Evolutionary conservation across 371 early-diverging fungal genomes (phyloP), one percentile per base, ranked within the genome.

Genomic region (Rhizomucor miehei): DNA sequence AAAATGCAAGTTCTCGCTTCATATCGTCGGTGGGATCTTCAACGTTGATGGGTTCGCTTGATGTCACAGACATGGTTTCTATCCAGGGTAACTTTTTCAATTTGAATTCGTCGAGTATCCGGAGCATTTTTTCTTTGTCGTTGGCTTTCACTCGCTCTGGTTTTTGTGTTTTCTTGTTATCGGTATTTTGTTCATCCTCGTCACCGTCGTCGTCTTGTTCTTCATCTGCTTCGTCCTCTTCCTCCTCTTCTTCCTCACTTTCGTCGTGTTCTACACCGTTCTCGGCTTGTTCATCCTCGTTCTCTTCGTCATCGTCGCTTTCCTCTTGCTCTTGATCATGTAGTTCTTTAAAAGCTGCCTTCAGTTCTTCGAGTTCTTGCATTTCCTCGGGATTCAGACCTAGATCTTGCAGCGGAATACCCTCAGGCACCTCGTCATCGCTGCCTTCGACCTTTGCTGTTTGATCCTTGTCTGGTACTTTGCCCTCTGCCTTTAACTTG

Each of bases 1-100:
- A 85, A 56, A 97, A 93, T 34, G 93, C 93, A 36, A 92, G 71
- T 69, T 97, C 98, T 46, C 96, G 89, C 49, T 86, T 84, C 51
- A 95, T 63, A 63, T 97, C 98, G 60, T 97, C 89, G 50, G 89
- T 80, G 4, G 84, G 84, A 63, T 92, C 90, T 3, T 72, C 66
- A 0, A 89, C 67, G 14, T 63, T 71, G 41, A 84, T 44, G 11
- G 92, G 84, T 38, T 77, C 57, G 11, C 71, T 61, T 20, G 90
- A 86, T 6, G 89, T 91, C 25, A 94, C 78, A 16, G 80, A 71
- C 68, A 88, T 80, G 19, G 86, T 85, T 56, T 96, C 94, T 44
- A 89, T 86, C 90, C 90, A 96, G 1, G 88, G 86, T 37, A 93
- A 62, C 47, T 83, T 69, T 37, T 81, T 81, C 35, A 90, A 73